Percentiles rank a stretch among this genome's conserved stretches.
Conservation (phyloP, 768 basidiomycete species). For the Phaeotremella skinneri region DNA sequence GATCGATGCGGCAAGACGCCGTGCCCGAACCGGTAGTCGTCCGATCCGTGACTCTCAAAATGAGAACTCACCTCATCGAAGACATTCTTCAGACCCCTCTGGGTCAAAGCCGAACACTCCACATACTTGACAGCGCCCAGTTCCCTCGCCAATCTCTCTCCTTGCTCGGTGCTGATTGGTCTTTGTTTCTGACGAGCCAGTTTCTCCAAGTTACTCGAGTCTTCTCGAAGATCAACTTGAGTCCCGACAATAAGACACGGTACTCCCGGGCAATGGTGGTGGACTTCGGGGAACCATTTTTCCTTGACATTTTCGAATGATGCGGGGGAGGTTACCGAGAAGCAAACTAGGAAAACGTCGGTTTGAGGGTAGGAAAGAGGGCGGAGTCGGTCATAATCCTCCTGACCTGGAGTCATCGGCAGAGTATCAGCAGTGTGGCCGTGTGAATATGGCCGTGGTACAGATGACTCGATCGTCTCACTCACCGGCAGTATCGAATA, state of each 20-base stretch:
- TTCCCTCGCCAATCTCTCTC: constrained; percentile 92
- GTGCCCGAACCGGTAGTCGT: no score
- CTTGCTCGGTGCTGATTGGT: constrained; percentile 81
- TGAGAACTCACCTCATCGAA: constrained; percentile 85
- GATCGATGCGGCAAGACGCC: neutral
- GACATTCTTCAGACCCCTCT: constrained; percentile 99
- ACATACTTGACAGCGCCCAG: constrained; percentile 98
- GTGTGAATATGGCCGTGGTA: no score
- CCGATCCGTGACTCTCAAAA: neutral
- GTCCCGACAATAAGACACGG: constrained; percentile 99
- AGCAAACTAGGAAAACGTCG: constrained; percentile 98
- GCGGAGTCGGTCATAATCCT: constrained; percentile 98
- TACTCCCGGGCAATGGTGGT: constrained; percentile 98
- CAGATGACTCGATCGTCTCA: constrained; percentile 25
- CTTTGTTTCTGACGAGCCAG: constrained; percentile 92
- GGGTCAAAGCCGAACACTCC: constrained; percentile 97
- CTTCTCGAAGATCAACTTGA: constrained; percentile 94
- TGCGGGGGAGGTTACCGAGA: constrained; percentile 96
- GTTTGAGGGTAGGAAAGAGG: constrained; percentile 99
- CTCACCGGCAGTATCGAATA: constrained; percentile 98
- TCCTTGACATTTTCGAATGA: constrained; percentile 99
- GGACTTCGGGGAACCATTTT: constrained; percentile 99
- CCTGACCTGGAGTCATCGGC: constrained; percentile 66
- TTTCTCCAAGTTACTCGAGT: constrained; percentile 89
- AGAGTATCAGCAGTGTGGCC: no score